A percentile compares a stretch with the other conserved stretches of the same genome.
These are phyloP conservation scores for Hydrangea macrophylla DNA, from an alignment of 148 eudicot species.

Conservation along the genomic window DNA sequence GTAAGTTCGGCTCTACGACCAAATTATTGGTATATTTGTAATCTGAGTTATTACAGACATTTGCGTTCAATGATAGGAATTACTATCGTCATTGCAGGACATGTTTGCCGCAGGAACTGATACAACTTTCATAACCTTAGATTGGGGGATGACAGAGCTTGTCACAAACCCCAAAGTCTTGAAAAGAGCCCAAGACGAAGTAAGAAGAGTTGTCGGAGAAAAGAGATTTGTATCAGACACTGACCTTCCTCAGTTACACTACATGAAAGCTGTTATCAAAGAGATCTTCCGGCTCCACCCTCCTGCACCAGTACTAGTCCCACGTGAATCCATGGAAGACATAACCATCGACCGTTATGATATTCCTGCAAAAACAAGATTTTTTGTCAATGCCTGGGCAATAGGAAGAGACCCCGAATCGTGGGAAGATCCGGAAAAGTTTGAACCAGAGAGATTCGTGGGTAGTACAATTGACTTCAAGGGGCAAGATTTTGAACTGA, in stretches of 20 bases:
- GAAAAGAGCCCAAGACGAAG: not conserved
- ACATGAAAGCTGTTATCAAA: not conserved
- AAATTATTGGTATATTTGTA: too few species aligned
- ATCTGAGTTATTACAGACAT: too few species aligned
- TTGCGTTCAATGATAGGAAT: too few species aligned
- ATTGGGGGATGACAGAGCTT: not conserved
- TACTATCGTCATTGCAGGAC: not conserved
- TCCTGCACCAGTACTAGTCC: not conserved
- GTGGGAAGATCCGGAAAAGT: not conserved
- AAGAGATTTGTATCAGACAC: not conserved
- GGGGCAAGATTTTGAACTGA: not conserved
- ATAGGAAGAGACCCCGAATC: not conserved
- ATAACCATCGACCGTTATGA: not conserved
- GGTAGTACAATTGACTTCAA: not conserved
- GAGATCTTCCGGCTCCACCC: not conserved
- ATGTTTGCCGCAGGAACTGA: not conserved
- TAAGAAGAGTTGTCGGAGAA: not conserved
- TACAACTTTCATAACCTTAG: not conserved
- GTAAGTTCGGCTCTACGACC: too few species aligned
- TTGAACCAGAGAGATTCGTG: not conserved
- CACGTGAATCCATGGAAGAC: not conserved
- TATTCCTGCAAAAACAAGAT: not conserved
- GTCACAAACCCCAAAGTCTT: not conserved
- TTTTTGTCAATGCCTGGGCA: not conserved
- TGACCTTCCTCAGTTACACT: constrained; percentile 14